A percentile compares a stretch with the other conserved stretches of the same genome.
These are phyloP conservation scores for Epithele typhae DNA, from an alignment of 768 basidiomycete genomes.

Conservation along the genomic window DNA sequence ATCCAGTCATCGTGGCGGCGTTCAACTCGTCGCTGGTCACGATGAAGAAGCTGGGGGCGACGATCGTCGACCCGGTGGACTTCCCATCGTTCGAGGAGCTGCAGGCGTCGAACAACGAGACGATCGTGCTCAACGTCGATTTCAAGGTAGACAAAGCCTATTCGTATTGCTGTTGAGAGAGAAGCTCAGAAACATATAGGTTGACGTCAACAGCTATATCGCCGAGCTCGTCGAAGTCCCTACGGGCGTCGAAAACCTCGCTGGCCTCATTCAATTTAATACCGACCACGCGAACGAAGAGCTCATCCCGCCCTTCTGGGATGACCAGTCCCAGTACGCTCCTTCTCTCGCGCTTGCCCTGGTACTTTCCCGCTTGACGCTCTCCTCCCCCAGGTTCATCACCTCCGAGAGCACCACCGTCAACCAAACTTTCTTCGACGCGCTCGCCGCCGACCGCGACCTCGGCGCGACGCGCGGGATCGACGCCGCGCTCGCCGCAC, in stretches of 20 bases:
- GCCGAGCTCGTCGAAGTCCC: conserved; percentile 45
- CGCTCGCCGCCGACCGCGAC: conserved; percentile 27
- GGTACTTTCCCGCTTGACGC: not conserved
- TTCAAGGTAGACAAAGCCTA: conserved; percentile 53
- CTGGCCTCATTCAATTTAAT: conserved; percentile 56
- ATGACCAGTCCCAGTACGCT: conserved; percentile 31
- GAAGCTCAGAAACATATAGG: no score
- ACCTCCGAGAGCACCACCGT: conserved; percentile 22
- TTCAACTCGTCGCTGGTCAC: conserved; percentile 35
- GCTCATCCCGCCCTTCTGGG: conserved; percentile 30
- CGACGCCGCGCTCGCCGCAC: conserved; percentile 27
- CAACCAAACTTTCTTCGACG: conserved; percentile 27
- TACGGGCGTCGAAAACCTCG: conserved; percentile 48
- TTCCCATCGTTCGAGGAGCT: conserved; percentile 49
- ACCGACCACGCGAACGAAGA: conserved; percentile 48
- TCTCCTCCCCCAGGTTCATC: conserved; percentile 22
- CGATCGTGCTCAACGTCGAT: conserved; percentile 45
- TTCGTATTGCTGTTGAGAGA: no score
- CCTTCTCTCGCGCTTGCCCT: not conserved
- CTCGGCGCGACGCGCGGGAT: conserved; percentile 31
- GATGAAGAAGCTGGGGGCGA: conserved; percentile 35
- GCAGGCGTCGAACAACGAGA: conserved; percentile 44
- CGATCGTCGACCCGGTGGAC: conserved; percentile 58
- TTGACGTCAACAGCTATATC: conserved; percentile 48
- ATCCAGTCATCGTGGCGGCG: conserved; percentile 24